Evolutionary conservation across 352 stramenopile species (phyloP), one percentile per base, ranked within the genome.

Genomic region (Phytophthora tentaculata): DNA sequence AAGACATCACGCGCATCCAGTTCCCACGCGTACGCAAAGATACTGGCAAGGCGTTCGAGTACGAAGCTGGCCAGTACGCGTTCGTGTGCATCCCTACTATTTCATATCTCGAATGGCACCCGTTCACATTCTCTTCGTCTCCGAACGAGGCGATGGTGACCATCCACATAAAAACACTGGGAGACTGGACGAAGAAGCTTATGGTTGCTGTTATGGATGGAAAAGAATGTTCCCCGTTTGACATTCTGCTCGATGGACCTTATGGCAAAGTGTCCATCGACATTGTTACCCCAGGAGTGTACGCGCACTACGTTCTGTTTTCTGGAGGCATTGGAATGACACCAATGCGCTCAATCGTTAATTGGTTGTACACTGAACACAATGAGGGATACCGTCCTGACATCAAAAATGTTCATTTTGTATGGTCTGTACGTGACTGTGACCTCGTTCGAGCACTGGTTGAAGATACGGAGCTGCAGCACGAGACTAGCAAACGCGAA

Each of bases 51-150:
- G 45, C 14, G 0, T 83, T 84, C 54, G 28, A 59, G 6, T 81
- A 72, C 43, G 41, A 77, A 20, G 70, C 76, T 3, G 78, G 78
- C 0, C 76, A 90, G 61, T 96, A 94, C 67, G 80, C 74, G 2
- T 95, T 94, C 61, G 39, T 97, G 20, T 90, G 88, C 64, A 62
- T 97, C 9, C 85, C 84, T 2, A 43, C 47, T 7, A 64, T 97
- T 47, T 85, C 73, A 14, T n/a, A 53, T 12, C 35, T 85, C 1
- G 65, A 96, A 67, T 97, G 90, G 87, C 90, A 97, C 64, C 90
- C 89, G 19, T 96, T 96, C 70, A 90, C 83, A 4, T 83, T 97
- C 35, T 89, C 83, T 8, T 91, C 80, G n/a, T 73, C 81, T 0
- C 84, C 86, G 0, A 58, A 78, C 24, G 81, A 95, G 76, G 26